Base-by-base conservation (phyloP, 495 filamentous ascomycete species). In the Cudoniella acicularis region DNA sequence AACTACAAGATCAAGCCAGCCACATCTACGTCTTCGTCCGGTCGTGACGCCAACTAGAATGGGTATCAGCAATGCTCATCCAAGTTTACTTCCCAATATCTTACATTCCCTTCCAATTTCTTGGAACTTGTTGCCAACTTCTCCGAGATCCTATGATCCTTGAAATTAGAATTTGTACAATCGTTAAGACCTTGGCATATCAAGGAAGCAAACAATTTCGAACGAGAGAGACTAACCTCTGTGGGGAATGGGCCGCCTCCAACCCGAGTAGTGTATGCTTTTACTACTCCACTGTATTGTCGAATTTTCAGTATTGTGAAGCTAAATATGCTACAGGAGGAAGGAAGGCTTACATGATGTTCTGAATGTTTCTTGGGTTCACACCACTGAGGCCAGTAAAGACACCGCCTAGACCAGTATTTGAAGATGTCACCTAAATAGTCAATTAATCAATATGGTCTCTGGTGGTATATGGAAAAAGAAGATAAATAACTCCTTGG, bases 1-100 rank as follows among this genome's bases (percentile, higher is more conserved):
- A n/a, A 94, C 77, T n/a, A 92, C 87, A 6, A 96, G 80, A 68
- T 97, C 91, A 41, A 96, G 80, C 91, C 89, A 96, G 24, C 92
- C 92, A 68, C 92, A 96, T 47, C 92, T 83, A 20, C 92, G 86
- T 63, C 75, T 83, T 53, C 92, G 83, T 57, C 92, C 92, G 21
- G 92, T 96, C 45, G 87, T 96, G 30, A 89, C 89, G 11, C 57
- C 62, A 69, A 85, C n/a, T n/a, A n/a, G n/a, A n/a, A n/a, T n/a
- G n/a, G n/a, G n/a, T n/a, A n/a, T n/a, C n/a, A n/a, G n/a, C n/a
- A n/a, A n/a, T n/a, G n/a, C n/a, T n/a, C n/a, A n/a, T n/a, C n/a
- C n/a, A n/a, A n/a, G n/a, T n/a, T n/a, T n/a, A n/a, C n/a, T n/a
- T n/a, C n/a, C n/a, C n/a, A n/a, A n/a, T n/a, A n/a, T n/a, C n/a